Base-by-base conservation (phyloP, 768 basidiomycete species). In the Paxillus ammoniavirescens region DNA sequence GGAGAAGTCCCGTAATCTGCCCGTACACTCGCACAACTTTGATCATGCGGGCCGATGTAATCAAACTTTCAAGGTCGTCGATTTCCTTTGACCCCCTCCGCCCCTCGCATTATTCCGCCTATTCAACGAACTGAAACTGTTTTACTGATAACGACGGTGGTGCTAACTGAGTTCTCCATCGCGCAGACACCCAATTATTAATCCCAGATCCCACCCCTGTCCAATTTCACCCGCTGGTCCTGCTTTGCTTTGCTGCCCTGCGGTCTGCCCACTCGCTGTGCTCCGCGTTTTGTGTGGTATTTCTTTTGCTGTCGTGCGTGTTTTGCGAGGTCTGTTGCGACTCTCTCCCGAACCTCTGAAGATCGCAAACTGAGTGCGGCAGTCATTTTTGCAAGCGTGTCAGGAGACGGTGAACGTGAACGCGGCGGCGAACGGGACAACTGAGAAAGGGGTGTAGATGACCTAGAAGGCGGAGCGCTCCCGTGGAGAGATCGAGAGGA, bases 201-300 rank as follows among this genome's bases (percentile, higher is more conserved):
- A 43, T 81, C 82, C 85, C 85, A 90, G 38, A 83, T 68, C 15
- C 81, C 82, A 62, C 76, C 74, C 48, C 73, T 74, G 62, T 87
- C 87, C 40, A 81, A 46, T 61, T 82, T 84, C 10, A 91, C 79
- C 53, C 81, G 75, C 30, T 72, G 79, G 62, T 93, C 89, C 64
- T 85, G 83, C 72, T 92, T 95, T 50, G 86, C 86, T 67, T 95
- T 95, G 66, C 89, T 92, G 18, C 93, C 93, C 59, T 85, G 83
- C 21, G 83, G 75, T 37, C 90, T 75, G 23, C 89, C 89, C 28
- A 77, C 81, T 51, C 82, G 76, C 50, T 81, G 79, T 3, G 77
- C 77, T 7, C 80, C 77, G 56, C 84, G 81, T 69, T 86, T 90
- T 1, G 89, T 83, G 72, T 95, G 93, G 65, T 89, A 82, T 66